These are phyloP conservation scores for Kwoniella mangroviensis DNA, from an alignment of 768 basidiomycete species.

Conservation along the genomic window DNA sequence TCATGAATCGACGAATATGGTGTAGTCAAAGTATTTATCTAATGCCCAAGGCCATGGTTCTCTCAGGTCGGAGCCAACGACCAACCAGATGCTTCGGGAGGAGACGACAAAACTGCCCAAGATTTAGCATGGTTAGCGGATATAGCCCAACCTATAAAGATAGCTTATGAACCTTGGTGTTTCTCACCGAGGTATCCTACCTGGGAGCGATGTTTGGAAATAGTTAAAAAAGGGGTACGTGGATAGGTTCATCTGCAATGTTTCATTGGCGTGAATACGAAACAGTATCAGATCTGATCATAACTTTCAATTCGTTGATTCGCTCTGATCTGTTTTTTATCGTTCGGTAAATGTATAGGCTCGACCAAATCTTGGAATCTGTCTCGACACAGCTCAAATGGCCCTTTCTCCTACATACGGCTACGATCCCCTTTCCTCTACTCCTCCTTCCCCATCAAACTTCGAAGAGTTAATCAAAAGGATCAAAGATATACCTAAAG, in stretches of 20 bases:
- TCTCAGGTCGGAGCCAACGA: conserved; percentile 33
- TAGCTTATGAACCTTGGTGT: conserved; percentile 46
- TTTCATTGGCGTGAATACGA: too few relatives aligned
- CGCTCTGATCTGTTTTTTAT: too few relatives aligned
- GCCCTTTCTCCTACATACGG: conserved; percentile 42
- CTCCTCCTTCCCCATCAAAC: conserved; percentile 25
- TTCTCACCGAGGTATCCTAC: conserved; percentile 35
- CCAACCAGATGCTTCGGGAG: conserved; percentile 18
- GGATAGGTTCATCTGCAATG: too few relatives aligned
- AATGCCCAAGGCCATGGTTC: conserved; percentile 1
- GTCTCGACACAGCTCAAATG: conserved; percentile 46
- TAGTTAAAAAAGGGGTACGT: conserved; percentile 37
- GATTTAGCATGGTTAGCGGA: conserved; percentile 44
- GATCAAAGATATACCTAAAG: conserved; percentile 20
- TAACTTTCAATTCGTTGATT: too few relatives aligned
- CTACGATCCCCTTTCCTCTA: conserved; percentile 37
- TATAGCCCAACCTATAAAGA: conserved; percentile 35
- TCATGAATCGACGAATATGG: not conserved
- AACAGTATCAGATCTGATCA: too few relatives aligned
- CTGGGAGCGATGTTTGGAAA: conserved; percentile 40
- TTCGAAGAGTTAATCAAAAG: conserved; percentile 26
- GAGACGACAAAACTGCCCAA: conserved; percentile 26
- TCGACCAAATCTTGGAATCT: conserved; percentile 44
- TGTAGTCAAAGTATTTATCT: too few relatives aligned
- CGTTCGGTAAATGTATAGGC: too few relatives aligned